These are phyloP conservation scores for Nyssa sinensis DNA, from an alignment of 148 eudicot genomes.

Conservation along the genomic window DNA sequence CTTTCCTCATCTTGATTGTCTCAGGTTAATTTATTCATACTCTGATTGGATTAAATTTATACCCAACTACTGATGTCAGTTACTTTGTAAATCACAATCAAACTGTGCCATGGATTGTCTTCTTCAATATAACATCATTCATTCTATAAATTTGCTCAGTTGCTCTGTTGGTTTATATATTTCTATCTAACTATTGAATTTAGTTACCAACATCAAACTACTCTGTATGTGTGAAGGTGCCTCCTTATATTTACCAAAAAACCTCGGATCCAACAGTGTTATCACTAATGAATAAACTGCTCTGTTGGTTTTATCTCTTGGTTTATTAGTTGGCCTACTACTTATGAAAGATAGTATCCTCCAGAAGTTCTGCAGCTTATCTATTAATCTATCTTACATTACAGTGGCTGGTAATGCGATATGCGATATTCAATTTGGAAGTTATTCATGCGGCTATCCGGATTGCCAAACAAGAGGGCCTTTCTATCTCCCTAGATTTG, in stretches of 20 bases:
- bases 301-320: no score
- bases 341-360: neutral
- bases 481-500: conserved; percentile 77
- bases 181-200: neutral
- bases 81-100: neutral
- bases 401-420: conserved; percentile 95
- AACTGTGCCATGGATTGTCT: no score
- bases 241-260: neutral
- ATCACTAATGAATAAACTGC: neutral
- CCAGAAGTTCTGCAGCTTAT: conserved; percentile 5
- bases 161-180: no score
- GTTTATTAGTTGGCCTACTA: neutral
- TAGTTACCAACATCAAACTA: neutral
- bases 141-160: neutral
- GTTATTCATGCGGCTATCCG: conserved; percentile 62
- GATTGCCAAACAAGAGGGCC: conserved; percentile 78
- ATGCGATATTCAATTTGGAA: conserved; percentile 68
- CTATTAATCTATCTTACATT: conserved; percentile 15
- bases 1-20: neutral
- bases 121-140: neutral
- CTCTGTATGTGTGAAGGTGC: neutral
- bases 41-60: neutral
- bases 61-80: neutral
- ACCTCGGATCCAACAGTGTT: neutral
- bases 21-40: neutral